Conservation (phyloP, 108 stramenopile species). For the Parietichytrium sp. region DNA sequence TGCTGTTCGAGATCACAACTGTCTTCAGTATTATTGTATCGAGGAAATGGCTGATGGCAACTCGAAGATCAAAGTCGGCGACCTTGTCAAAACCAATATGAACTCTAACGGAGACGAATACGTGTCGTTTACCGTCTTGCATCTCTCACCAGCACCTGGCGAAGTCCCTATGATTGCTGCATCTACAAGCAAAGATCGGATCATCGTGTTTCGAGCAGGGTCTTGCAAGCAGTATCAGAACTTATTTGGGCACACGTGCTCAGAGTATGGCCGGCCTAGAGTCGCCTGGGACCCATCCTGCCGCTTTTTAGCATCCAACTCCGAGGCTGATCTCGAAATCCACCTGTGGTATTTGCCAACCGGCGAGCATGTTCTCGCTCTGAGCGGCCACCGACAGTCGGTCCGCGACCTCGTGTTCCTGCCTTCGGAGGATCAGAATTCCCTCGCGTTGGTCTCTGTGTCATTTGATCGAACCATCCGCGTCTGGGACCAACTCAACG, state of each 20-base stretch:
- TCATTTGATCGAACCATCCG: not conserved
- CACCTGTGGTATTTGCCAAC: slow-evolving; percentile 2
- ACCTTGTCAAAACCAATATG: not conserved
- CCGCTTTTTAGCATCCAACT: not conserved
- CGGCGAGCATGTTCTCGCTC: not conserved
- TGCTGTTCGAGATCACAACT: not conserved
- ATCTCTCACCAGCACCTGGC: not conserved
- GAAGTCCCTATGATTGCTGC: slow-evolving; percentile 9
- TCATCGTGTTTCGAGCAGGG: slow-evolving; percentile 4
- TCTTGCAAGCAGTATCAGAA: not conserved
- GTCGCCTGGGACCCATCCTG: slow-evolving; percentile 2
- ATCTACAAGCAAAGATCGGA: not conserved
- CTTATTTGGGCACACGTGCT: slow-evolving; percentile 13
- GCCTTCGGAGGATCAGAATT: not conserved
- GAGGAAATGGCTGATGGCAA: not conserved
- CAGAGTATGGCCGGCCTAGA: not conserved
- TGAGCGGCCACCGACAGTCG: not conserved
- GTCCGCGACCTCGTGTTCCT: slow-evolving; percentile 13
- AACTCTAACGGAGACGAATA: slow-evolving; percentile 19
- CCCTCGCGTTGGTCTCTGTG: not conserved
- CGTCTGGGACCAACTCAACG: too few species aligned
- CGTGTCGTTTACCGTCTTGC: slow-evolving; percentile 10
- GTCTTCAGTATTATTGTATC: slow-evolving; percentile 10
- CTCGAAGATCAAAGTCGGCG: not conserved
- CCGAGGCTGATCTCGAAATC: not conserved